Evolutionary conservation across 2,329 filamentous ascomycete genomes (phyloP).

Genomic region (Fusarium tanahbumbuense): DNA sequence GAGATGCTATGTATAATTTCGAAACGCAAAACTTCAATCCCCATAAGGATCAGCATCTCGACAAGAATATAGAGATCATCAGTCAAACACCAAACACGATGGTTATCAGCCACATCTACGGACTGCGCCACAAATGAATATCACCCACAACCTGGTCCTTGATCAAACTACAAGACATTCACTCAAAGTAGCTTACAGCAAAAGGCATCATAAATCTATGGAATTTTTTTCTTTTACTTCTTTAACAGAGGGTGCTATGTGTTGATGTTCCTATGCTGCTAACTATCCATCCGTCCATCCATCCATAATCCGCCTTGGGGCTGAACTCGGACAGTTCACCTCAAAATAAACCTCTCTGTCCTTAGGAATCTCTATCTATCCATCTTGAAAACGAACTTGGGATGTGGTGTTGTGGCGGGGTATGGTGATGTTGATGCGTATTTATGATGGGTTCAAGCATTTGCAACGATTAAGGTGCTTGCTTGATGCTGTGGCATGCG

Average conservation of each 20-base stretch:
- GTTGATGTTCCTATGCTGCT: constrained; percentile 43
- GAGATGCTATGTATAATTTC: neutral
- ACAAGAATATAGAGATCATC: neutral
- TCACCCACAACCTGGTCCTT: constrained; percentile 1
- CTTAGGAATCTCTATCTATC: constrained; percentile 38
- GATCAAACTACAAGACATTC: neutral
- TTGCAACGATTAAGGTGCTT: constrained; percentile 31
- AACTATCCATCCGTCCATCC: constrained; percentile 45
- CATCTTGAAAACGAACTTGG: constrained; percentile 34
- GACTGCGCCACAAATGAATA: constrained; percentile 27
- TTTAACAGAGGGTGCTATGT: constrained; percentile 43
- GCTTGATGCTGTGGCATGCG: constrained; percentile 41
- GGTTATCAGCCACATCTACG: constrained; percentile 19
- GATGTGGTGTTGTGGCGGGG: constrained; percentile 35
- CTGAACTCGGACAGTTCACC: constrained; percentile 31
- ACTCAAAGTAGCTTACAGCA: neutral
- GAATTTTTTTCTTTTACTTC: constrained; percentile 44
- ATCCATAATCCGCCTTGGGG: constrained; percentile 36
- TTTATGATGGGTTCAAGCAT: constrained; percentile 23
- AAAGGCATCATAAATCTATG: constrained; percentile 32
- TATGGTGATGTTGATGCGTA: constrained; percentile 24
- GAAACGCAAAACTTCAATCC: neutral
- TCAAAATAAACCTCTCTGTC: constrained; percentile 35
- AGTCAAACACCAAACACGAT: neutral
- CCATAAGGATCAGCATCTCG: neutral